Conservation (phyloP, 441 rosid species). For the Adansonia grandidieri region DNA sequence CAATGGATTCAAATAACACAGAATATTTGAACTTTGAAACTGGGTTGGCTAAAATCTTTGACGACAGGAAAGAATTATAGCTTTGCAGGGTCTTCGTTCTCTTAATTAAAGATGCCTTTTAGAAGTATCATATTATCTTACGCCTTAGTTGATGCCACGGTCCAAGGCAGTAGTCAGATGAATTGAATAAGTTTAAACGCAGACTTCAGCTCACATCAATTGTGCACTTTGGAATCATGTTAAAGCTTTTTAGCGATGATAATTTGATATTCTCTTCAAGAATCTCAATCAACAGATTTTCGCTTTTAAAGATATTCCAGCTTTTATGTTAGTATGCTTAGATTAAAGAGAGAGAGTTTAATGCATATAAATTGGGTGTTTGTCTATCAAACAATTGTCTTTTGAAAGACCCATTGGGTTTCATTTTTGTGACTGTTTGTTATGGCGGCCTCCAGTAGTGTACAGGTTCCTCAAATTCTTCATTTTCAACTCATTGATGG, state of each 20-base stretch:
- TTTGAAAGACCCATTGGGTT: neutral
- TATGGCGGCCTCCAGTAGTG: slow-evolving; percentile 51
- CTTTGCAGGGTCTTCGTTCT: neutral
- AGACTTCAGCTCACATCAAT: slow-evolving; percentile 12
- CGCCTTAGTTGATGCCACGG: neutral
- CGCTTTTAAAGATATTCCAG: slow-evolving; percentile 7
- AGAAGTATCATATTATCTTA: neutral
- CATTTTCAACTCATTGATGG: slow-evolving; percentile 65
- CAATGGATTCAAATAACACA: neutral
- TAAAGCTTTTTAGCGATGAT: slow-evolving; percentile 15
- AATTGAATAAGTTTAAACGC: neutral
- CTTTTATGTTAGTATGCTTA: slow-evolving; percentile 17
- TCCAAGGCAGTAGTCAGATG: slow-evolving; percentile 16
- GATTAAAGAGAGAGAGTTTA: neutral
- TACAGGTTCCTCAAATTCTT: slow-evolving; percentile 38
- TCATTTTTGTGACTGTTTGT: slow-evolving; percentile 28
- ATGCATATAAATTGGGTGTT: slow-evolving; percentile 10
- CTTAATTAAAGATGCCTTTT: neutral
- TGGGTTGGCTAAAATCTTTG: neutral
- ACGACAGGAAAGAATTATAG: neutral
- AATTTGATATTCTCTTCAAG: slow-evolving; percentile 14
- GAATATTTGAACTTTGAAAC: neutral
- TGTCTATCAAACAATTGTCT: slow-evolving; percentile 6
- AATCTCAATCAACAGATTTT: slow-evolving; percentile 11
- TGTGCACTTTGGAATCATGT: slow-evolving; percentile 11